A percentile compares a stretch with the other conserved stretches of the same genome.
Evolutionary conservation across 306 rosid species (phyloP).

Genomic region (Crataegus laevigata): DNA sequence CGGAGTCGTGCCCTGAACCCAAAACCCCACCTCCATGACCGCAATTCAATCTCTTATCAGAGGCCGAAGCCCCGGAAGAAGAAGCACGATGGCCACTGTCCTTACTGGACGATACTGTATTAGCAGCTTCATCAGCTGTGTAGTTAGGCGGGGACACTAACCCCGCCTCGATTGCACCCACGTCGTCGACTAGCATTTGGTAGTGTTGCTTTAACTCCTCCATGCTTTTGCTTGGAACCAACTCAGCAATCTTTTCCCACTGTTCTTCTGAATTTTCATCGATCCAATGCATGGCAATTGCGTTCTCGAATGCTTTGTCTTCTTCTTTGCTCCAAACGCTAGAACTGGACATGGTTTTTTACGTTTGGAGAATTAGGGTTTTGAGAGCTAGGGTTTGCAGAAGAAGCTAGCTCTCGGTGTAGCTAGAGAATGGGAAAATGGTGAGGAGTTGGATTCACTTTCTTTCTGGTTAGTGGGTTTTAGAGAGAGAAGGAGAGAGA

Average conservation of each 20-base stretch:
- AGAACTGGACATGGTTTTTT: conserved; percentile 59
- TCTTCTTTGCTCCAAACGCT: conserved; percentile 76
- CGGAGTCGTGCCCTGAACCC: conserved; percentile 52
- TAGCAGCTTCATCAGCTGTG: conserved; percentile 33
- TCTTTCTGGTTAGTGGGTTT: conserved; percentile 20
- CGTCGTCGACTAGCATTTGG: conserved; percentile 63
- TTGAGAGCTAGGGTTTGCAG: not conserved
- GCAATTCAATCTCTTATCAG: conserved; percentile 63
- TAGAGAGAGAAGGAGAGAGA: conserved; percentile 1
- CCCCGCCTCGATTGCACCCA: conserved; percentile 72
- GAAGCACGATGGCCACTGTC: conserved; percentile 32
- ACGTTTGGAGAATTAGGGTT: not conserved
- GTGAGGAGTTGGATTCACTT: conserved; percentile 20
- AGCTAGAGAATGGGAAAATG: conserved; percentile 11
- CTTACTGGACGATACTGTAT: conserved; percentile 35
- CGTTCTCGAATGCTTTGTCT: conserved; percentile 87
- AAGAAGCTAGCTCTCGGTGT: not conserved
- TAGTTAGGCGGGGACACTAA: conserved; percentile 58
- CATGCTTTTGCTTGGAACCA: conserved; percentile 61
- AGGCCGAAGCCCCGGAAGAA: conserved; percentile 37
- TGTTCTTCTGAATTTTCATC: conserved; percentile 49
- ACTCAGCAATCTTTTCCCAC: conserved; percentile 80
- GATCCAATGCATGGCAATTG: conserved; percentile 75
- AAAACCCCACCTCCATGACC: conserved; percentile 63
- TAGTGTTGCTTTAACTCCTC: conserved; percentile 78